Evolutionary conservation across 176 grass and related monocot genomes (phyloP).

Genomic region (Stipa capillata): DNA sequence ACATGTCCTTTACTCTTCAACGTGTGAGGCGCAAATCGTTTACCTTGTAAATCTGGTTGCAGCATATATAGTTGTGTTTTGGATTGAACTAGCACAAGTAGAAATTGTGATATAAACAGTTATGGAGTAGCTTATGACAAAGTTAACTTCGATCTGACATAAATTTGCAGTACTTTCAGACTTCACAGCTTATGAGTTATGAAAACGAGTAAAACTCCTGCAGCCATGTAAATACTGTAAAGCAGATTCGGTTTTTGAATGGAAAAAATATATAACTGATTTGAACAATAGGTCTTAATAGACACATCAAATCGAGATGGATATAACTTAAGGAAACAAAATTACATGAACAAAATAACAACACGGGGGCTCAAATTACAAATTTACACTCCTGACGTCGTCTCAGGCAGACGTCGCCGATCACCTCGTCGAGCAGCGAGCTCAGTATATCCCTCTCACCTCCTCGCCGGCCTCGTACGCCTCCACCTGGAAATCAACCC

Average conservation of each 20-base stretch:
- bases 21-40: background rate
- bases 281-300: background rate
- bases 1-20: background rate
- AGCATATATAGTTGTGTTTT: background rate
- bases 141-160: background rate
- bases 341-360: constrained; percentile 14
- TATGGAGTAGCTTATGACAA: background rate
- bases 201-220: background rate
- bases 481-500: constrained; percentile 63
- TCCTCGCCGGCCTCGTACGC: constrained; percentile 48
- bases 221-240: background rate
- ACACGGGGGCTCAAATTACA: constrained; percentile 17
- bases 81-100: background rate
- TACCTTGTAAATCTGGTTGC: background rate
- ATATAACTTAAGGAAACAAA: constrained; percentile 30
- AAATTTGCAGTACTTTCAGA: background rate
- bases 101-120: background rate
- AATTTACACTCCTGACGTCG: constrained; percentile 24
- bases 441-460: constrained; percentile 44
- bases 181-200: background rate
- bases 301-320: constrained; percentile 16
- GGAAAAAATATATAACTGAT: constrained; percentile 8
- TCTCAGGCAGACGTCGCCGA: constrained; percentile 40
- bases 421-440: constrained; percentile 64
- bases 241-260: background rate